A percentile compares a stretch with the other conserved stretches of the same genome.
Conservation (phyloP, 2,329 filamentous ascomycete genomes). For the Pseudohalonectria lignicola region DNA sequence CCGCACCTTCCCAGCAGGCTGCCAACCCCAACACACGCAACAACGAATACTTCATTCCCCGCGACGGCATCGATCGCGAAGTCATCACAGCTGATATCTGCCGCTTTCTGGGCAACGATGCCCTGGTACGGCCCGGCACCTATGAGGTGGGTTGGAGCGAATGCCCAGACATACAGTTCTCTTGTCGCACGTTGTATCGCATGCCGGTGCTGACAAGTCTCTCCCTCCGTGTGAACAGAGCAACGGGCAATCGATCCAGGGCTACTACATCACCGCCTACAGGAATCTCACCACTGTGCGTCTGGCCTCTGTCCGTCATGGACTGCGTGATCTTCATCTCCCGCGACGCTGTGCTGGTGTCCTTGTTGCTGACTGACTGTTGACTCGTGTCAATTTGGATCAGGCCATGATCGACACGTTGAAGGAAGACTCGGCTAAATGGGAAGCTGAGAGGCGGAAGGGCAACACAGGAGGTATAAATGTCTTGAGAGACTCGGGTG, state of each 20-base stretch:
- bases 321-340: not conserved
- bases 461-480: conserved; percentile 42
- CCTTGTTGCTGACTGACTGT: not conserved
- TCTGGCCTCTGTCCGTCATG: conserved; percentile 7
- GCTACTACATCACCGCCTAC: conserved; percentile 71
- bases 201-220: no score
- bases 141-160: not conserved
- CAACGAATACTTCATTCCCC: conserved; percentile 74
- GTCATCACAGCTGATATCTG: conserved; percentile 79
- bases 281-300: conserved; percentile 68
- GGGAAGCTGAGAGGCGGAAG: conserved; percentile 47
- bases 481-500: conserved; percentile 34
- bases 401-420: conserved; percentile 54
- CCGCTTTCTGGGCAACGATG: conserved; percentile 74
- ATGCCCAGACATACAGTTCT: no score
- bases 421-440: conserved; percentile 50
- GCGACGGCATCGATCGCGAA: conserved; percentile 72
- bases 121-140: conserved; percentile 62
- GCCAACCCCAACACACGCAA: no score
- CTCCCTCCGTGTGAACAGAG: not conserved
- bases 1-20: no score
- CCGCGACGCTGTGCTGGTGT: conserved; percentile 1
- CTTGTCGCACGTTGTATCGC: no score
- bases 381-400: not conserved
- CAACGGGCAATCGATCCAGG: conserved; percentile 49